Conservation (phyloP, 371 early-diverging fungal genomes). For the Mucor plumbeus region DNA sequence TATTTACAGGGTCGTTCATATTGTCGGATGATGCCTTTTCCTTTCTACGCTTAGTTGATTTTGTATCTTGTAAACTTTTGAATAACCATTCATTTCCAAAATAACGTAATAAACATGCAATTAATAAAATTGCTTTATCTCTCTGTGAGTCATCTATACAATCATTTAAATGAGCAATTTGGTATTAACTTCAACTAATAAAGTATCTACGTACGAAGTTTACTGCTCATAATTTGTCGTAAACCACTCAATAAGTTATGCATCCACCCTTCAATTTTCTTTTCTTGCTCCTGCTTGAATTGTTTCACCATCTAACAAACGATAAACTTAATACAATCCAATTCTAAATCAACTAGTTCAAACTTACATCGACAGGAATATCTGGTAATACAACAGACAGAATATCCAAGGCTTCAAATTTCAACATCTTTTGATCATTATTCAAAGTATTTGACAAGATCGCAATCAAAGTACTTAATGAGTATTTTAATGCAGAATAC, state of each 20-base stretch:
- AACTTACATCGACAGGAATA: slow-evolving; percentile 34
- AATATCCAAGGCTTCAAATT: slow-evolving; percentile 41
- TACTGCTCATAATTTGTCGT: slow-evolving; percentile 44
- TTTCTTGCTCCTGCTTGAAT: slow-evolving; percentile 33
- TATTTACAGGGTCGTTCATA: slow-evolving; percentile 1
- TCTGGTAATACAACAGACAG: slow-evolving; percentile 34
- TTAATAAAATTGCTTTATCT: slow-evolving; percentile 39
- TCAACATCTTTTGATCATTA: slow-evolving; percentile 36
- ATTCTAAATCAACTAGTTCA: neutral
- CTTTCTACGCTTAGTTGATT: slow-evolving; percentile 28
- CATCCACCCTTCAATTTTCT: slow-evolving; percentile 22
- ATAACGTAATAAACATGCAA: slow-evolving; percentile 37
- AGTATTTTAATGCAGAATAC: slow-evolving; percentile 38
- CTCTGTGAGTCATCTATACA: slow-evolving; percentile 34
- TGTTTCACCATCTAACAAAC: slow-evolving; percentile 29
- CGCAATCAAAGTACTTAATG: slow-evolving; percentile 35
- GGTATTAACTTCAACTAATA: too few relatives aligned
- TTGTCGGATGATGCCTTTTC: slow-evolving; percentile 27
- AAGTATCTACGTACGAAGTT: slow-evolving; percentile 34
- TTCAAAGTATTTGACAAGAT: slow-evolving; percentile 34
- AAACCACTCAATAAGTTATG: slow-evolving; percentile 31
- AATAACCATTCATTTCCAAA: slow-evolving; percentile 57
- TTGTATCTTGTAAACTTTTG: slow-evolving; percentile 33
- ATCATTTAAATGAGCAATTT: neutral
- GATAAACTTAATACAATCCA: neutral